phyloP scores from a whole-genome alignment of 495 filamentous ascomycete genomes.

The Emericellopsis terricola region DNA sequence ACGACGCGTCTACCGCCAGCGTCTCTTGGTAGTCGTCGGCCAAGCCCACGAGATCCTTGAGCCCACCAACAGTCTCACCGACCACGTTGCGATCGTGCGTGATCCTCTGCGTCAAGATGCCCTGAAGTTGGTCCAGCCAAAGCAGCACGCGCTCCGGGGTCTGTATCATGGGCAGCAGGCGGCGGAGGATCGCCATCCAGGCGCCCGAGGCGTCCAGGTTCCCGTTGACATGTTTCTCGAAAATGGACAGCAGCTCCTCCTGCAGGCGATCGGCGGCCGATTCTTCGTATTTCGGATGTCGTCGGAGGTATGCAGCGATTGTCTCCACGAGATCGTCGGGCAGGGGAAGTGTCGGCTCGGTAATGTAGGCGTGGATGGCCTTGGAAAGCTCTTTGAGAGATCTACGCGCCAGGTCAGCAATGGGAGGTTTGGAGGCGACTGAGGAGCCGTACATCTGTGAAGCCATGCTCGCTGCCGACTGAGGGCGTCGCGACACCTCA shows the following conservation, averaged over 20 bases:
- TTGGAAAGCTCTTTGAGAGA: conserved; percentile 41
- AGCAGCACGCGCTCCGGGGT: conserved; percentile 33
- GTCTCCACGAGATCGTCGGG: conserved; percentile 38
- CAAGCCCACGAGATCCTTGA: conserved; percentile 38
- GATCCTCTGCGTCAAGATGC: conserved; percentile 32
- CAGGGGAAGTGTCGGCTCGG: conserved; percentile 35
- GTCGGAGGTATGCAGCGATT: conserved; percentile 42
- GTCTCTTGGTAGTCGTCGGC: conserved; percentile 33
- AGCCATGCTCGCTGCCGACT: too few relatives aligned
- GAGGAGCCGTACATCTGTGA: not conserved
- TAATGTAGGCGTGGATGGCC: conserved; percentile 34
- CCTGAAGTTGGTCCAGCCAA: conserved; percentile 51
- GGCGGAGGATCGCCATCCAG: conserved; percentile 42
- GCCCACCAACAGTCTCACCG: conserved; percentile 34
- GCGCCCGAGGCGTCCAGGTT: conserved; percentile 33
- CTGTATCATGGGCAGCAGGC: conserved; percentile 37
- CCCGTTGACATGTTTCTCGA: conserved; percentile 34
- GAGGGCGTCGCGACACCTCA: too few relatives aligned
- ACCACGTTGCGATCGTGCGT: conserved; percentile 39
- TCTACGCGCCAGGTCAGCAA: conserved; percentile 5
- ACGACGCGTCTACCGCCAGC: conserved; percentile 14
- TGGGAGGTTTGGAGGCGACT: not conserved
- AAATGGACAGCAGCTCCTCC: conserved; percentile 44
- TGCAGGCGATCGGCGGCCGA: conserved; percentile 41
- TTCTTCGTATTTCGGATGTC: conserved; percentile 38